Evolutionary conservation across 805 yeast genomes (phyloP).

Genomic region (Wickerhamomyces queroliae): DNA sequence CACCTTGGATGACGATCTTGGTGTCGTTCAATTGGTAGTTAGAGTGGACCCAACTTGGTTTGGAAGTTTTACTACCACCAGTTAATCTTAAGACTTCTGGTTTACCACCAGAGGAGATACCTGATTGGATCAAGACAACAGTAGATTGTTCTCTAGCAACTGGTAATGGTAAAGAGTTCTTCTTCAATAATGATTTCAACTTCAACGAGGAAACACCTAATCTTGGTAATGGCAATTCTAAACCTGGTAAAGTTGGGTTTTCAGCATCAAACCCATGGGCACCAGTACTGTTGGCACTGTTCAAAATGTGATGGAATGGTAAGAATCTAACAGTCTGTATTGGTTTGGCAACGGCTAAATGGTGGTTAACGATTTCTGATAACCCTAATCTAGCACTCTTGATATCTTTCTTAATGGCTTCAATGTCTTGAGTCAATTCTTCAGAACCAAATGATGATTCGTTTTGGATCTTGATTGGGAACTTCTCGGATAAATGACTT

Average conservation of each 20-base stretch:
- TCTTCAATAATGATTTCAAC: slow-evolving; percentile 55
- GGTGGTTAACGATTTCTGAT: slow-evolving; percentile 74
- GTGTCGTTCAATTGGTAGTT: slow-evolving; percentile 53
- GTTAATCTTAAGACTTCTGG: slow-evolving; percentile 70
- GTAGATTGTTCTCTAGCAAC: slow-evolving; percentile 81
- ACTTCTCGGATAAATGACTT: slow-evolving; percentile 56
- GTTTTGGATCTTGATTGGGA: slow-evolving; percentile 47
- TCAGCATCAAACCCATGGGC: slow-evolving; percentile 59
- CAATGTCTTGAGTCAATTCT: slow-evolving; percentile 29
- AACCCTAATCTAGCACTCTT: slow-evolving; percentile 68
- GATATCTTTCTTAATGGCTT: slow-evolving; percentile 45
- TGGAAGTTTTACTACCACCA: slow-evolving; percentile 65
- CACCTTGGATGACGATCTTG: slow-evolving; percentile 34
- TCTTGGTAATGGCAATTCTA: slow-evolving; percentile 71
- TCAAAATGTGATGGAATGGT: slow-evolving; percentile 61
- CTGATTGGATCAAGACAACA: slow-evolving; percentile 49
- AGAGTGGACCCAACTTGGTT: slow-evolving; percentile 89
- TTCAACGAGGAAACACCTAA: slow-evolving; percentile 66
- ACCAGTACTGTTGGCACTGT: slow-evolving; percentile 62
- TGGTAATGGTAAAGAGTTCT: slow-evolving; percentile 41
- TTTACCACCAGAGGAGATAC: slow-evolving; percentile 31
- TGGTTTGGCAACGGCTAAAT: slow-evolving; percentile 68
- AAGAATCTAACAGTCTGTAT: slow-evolving; percentile 67
- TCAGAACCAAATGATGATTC: slow-evolving; percentile 24
- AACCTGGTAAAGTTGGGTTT: slow-evolving; percentile 64